These are phyloP conservation scores for Noccaea bulbosa DNA, from an alignment of 345 rosid genomes.

Conservation along the genomic window DNA sequence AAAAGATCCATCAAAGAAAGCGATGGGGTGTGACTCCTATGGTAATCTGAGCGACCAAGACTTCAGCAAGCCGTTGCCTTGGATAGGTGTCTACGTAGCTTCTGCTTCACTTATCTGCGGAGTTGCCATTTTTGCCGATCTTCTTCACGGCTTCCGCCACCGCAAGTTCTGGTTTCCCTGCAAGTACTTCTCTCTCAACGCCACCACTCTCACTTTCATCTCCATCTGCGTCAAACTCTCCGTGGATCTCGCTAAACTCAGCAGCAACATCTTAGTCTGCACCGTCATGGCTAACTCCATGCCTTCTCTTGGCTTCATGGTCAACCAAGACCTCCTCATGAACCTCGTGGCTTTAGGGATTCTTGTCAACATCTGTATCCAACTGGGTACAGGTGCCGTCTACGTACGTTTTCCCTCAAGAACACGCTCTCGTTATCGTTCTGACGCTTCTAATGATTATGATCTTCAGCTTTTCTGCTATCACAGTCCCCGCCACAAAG, in stretches of 20 bases:
- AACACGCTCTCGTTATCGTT: conserved; percentile 62
- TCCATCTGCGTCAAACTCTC: conserved; percentile 72
- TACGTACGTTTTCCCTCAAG: conserved; percentile 62
- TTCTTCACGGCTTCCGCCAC: conserved; percentile 60
- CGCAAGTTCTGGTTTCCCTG: conserved; percentile 76
- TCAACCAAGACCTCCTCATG: conserved; percentile 52
- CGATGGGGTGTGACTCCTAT: conserved; percentile 60
- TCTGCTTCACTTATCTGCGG: conserved; percentile 72
- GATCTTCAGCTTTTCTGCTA: conserved; percentile 61
- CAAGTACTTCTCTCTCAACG: conserved; percentile 68
- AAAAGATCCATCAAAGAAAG: background rate
- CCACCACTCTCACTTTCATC: conserved; percentile 69
- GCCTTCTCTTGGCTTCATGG: conserved; percentile 88
- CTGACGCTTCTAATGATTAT: conserved; percentile 65
- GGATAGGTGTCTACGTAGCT: conserved; percentile 85
- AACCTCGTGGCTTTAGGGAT: conserved; percentile 71
- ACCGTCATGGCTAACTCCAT: conserved; percentile 75
- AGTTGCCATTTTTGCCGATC: conserved; percentile 65
- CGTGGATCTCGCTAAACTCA: conserved; percentile 81
- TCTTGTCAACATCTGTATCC: conserved; percentile 73
- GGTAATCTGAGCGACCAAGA: conserved; percentile 62
- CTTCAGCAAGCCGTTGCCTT: conserved; percentile 72
- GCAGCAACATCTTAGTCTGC: conserved; percentile 72
- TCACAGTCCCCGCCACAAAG: conserved; percentile 61
- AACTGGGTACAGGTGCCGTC: conserved; percentile 76